These are phyloP conservation scores for Eucalyptus cloeziana DNA, from an alignment of 345 rosid species.

Conservation along the genomic window DNA sequence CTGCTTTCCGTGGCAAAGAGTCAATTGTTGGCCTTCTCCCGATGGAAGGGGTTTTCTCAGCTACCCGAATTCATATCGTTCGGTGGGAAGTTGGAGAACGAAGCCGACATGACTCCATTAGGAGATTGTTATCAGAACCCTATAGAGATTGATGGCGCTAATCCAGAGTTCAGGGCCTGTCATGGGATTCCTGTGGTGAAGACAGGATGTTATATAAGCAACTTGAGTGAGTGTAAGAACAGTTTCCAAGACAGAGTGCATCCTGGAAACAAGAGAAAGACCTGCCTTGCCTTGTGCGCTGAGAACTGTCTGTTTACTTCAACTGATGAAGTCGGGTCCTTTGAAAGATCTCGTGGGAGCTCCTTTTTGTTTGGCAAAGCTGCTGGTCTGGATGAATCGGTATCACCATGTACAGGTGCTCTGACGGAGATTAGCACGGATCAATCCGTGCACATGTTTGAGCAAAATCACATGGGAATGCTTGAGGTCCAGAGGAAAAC, in stretches of 20 bases:
- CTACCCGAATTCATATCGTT: conserved; percentile 46
- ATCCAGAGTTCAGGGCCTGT: background rate
- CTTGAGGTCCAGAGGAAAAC: background rate
- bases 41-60: conserved; percentile 49
- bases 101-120: conserved; percentile 7
- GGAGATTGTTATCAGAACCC: background rate
- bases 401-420: conserved; percentile 8
- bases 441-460: background rate
- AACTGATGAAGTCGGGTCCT: conserved; percentile 30
- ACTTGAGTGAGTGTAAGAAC: conserved; percentile 12
- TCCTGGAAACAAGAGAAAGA: conserved; percentile 36
- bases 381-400: conserved; percentile 7
- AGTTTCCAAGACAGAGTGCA: conserved; percentile 5
- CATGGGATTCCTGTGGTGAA: background rate
- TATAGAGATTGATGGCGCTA: background rate
- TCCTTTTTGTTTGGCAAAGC: background rate
- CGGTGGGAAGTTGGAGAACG: conserved; percentile 26
- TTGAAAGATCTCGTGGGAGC: background rate
- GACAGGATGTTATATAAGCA: background rate
- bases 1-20: conserved; percentile 32
- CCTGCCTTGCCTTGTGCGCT: conserved; percentile 42
- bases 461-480: background rate
- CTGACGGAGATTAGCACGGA: background rate
- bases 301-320: conserved; percentile 11
- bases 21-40: conserved; percentile 46